A percentile compares a stretch with the other conserved stretches of the same genome.
Conservation (phyloP, 176 grass and related monocot genomes). For the barley (Hordeum vulgare) region MorexV3_pseudomolecules_assembly NC_058521.1:553870436-553870935, state of each 20-base stretch:
- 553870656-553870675: conserved; percentile 27
- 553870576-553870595: not conserved
- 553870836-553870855: conserved; percentile 11
- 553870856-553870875: not conserved
- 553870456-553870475: not conserved
- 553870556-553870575: not conserved
- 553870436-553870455: not conserved
- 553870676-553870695: conserved; percentile 61
- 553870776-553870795: conserved; percentile 54
- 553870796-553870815: conserved; percentile 53
- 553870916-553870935: conserved; percentile 72
- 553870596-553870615: not conserved
- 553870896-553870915: not conserved
- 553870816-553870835: conserved; percentile 54
- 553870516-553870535: not conserved
- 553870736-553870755: conserved; percentile 50
- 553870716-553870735: conserved; percentile 40
- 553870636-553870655: not conserved
- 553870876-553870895: conserved; percentile 3
- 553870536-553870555: not conserved
- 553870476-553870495: not conserved
- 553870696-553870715: conserved; percentile 56
- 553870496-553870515: not conserved
- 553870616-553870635: not conserved
- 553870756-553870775: conserved; percentile 45